Conservation (phyloP, 305 asterid genomes). For the Solanum hybrid region DNA sequence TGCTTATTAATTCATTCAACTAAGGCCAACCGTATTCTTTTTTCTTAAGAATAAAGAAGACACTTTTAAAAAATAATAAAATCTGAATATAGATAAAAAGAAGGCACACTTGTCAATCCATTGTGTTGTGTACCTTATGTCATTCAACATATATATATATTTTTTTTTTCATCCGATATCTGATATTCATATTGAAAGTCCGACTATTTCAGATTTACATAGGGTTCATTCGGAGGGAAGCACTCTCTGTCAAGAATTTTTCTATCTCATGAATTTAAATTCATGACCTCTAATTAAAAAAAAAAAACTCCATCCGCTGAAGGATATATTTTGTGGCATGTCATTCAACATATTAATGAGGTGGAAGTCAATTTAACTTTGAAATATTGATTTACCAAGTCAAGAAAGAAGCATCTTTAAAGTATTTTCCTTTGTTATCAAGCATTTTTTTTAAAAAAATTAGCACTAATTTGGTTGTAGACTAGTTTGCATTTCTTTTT, state of each 20-base stretch:
- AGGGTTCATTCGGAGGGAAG: no score
- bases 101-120: neutral
- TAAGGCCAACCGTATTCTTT: neutral
- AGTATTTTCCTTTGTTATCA: neutral
- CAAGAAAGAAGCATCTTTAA: neutral
- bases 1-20: neutral
- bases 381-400: neutral
- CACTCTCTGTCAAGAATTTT: no score
- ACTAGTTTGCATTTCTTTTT: neutral
- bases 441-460: neutral
- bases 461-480: neutral
- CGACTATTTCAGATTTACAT: no score
- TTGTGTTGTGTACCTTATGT: neutral
- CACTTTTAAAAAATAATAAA: neutral
- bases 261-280: no score
- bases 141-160: neutral
- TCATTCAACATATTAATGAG: neutral
- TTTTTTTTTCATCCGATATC: no score
- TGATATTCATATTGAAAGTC: no score
- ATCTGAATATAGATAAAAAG: neutral
- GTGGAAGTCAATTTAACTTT: neutral
- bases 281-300: neutral
- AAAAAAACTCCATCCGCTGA: no score
- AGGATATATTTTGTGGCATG: neutral
- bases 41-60: neutral